phyloP scores from a whole-genome alignment of 805 yeast species.

The Candida boleticola region DNA sequence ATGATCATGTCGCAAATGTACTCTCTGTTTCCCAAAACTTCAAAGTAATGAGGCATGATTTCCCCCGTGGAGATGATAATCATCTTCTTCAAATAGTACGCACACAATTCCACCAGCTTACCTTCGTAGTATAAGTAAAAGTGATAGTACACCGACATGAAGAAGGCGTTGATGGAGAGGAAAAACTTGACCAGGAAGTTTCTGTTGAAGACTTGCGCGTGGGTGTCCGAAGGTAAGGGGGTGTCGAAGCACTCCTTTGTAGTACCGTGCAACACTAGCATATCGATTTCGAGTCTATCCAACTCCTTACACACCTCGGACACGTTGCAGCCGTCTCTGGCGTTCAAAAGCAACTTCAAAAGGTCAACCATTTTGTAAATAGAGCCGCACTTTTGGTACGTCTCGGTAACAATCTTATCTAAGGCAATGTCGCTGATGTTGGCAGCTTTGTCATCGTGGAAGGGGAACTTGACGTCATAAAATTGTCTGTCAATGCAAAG shows the following conservation, averaged over 20 bases:
- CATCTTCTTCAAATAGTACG: constrained; percentile 36
- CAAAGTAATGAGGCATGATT: constrained; percentile 35
- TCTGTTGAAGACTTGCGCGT: constrained; percentile 10
- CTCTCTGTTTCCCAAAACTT: constrained; percentile 27
- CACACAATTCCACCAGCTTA: constrained; percentile 32
- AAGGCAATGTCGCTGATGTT: constrained; percentile 36
- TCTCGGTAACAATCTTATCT: constrained; percentile 40
- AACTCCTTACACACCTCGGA: constrained; percentile 33
- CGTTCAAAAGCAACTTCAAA: constrained; percentile 36
- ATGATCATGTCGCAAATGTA: constrained; percentile 36
- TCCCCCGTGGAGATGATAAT: constrained; percentile 26
- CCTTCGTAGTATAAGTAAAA: constrained; percentile 40
- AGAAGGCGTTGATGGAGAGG: constrained; percentile 28
- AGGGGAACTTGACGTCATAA: constrained; percentile 55
- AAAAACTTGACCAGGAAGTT: constrained; percentile 24
- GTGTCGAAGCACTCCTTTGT: neutral
- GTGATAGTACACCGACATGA: constrained; percentile 40
- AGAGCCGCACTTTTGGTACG: constrained; percentile 26
- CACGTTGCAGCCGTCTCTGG: constrained; percentile 37
- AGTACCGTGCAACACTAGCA: constrained; percentile 22
- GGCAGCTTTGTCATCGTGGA: constrained; percentile 32
- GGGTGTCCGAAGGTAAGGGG: constrained; percentile 2
- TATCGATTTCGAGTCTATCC: constrained; percentile 31
- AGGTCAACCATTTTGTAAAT: constrained; percentile 32
- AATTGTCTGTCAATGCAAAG: constrained; percentile 33